These are phyloP conservation scores for Gynochthodes officinalis DNA, from an alignment of 257 asterid genomes.

Conservation along the genomic window DNA sequence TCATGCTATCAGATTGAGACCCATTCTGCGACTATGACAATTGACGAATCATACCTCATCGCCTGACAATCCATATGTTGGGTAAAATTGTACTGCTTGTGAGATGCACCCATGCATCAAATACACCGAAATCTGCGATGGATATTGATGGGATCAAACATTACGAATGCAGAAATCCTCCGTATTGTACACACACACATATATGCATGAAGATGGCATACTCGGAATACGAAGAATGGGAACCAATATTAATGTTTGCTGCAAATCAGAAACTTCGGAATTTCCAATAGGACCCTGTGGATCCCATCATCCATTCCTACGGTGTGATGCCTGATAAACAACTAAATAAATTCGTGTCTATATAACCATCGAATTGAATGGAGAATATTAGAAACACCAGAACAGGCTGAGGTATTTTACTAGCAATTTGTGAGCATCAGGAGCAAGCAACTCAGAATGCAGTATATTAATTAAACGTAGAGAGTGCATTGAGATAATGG, in stretches of 20 bases:
- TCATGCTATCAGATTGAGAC: slow-evolving; percentile 1
- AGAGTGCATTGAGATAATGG: slow-evolving; percentile 12
- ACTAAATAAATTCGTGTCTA: no score
- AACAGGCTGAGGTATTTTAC: no score
- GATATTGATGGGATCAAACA: no score
- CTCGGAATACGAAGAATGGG: neutral
- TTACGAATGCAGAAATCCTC: no score
- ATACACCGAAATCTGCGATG: neutral
- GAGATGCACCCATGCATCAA: slow-evolving; percentile 3
- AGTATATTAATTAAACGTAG: neutral
- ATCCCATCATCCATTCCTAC: neutral
- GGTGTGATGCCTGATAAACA: no score
- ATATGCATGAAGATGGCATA: no score
- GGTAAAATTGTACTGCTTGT: neutral
- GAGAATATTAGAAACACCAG: no score
- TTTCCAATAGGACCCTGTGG: no score
- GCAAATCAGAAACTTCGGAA: neutral
- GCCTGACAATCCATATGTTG: neutral
- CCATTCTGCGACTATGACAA: slow-evolving; percentile 5
- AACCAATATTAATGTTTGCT: neutral
- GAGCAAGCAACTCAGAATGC: no score
- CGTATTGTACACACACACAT: no score
- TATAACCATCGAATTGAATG: no score
- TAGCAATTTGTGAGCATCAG: no score
- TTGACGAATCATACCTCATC: neutral